These are phyloP conservation scores for Hansenula anomala DNA, from an alignment of 1,139 yeast species.

Conservation along the genomic window DNA sequence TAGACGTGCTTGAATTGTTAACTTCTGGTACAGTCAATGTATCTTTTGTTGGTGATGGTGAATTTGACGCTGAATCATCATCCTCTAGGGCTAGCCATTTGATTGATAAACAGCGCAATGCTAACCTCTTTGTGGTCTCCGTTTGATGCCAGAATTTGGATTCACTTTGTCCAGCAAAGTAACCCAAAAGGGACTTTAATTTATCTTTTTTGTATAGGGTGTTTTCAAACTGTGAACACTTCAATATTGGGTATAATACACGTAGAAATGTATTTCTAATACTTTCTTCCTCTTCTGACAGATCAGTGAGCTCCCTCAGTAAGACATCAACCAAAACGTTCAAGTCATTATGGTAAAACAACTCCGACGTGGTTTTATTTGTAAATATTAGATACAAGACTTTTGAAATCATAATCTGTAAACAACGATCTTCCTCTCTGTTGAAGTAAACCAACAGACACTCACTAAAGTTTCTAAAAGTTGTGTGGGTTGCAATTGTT, in stretches of 20 bases:
- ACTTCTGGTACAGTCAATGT: slow-evolving; percentile 13
- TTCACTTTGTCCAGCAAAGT: slow-evolving; percentile 34
- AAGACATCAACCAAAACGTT: slow-evolving; percentile 84
- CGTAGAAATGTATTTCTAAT: slow-evolving; percentile 72
- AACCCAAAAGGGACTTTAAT: slow-evolving; percentile 44
- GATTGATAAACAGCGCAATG: slow-evolving; percentile 56
- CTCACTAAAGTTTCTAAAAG: slow-evolving; percentile 48
- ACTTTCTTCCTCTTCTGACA: slow-evolving; percentile 56
- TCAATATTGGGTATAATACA: slow-evolving; percentile 67
- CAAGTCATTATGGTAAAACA: slow-evolving; percentile 76
- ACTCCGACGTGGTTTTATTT: slow-evolving; percentile 55
- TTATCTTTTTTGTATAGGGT: slow-evolving; percentile 57
- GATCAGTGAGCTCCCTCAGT: slow-evolving; percentile 69
- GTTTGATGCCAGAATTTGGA: slow-evolving; percentile 22
- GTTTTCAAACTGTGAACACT: slow-evolving; percentile 57
- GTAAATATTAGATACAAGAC: slow-evolving; percentile 72
- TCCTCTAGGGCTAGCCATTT: slow-evolving; percentile 43
- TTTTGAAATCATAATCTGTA: slow-evolving; percentile 77
- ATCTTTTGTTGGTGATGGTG: slow-evolving; percentile 12
- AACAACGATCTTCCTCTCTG: slow-evolving; percentile 66
- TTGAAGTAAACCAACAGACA: slow-evolving; percentile 62
- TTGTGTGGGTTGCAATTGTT: slow-evolving; percentile 31
- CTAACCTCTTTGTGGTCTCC: slow-evolving; percentile 50
- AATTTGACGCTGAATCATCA: slow-evolving; percentile 5
- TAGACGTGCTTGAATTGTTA: slow-evolving; percentile 23